A percentile compares a stretch with the other conserved stretches of the same genome.
Evolutionary conservation across 2,329 filamentous ascomycete genomes (phyloP).

Genomic region (Paecilomyces dactylethromorphus): DNA sequence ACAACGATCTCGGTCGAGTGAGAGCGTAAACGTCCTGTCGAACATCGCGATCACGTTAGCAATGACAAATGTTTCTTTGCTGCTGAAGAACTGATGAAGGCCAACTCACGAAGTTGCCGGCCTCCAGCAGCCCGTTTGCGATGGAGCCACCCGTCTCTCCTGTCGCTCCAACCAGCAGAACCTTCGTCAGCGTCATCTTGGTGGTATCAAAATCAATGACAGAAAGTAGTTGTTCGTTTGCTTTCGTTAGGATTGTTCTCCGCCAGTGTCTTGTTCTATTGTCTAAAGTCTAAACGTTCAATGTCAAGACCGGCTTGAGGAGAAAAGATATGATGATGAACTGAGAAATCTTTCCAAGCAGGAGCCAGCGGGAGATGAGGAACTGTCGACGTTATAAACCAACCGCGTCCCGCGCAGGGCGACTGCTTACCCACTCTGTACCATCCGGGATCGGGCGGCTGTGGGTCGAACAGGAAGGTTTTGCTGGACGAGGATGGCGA

Average conservation of each 20-base stretch:
- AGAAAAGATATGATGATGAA: slow-evolving; percentile 4
- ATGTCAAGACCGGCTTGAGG: slow-evolving; percentile 2
- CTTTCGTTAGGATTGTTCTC: background rate
- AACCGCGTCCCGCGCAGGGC: slow-evolving; percentile 19
- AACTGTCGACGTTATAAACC: slow-evolving; percentile 28
- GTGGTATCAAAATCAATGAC: background rate
- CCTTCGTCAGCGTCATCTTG: slow-evolving; percentile 29
- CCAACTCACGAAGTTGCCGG: slow-evolving; percentile 15
- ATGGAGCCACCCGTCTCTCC: slow-evolving; percentile 36
- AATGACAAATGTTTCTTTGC: background rate
- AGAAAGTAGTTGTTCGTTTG: background rate
- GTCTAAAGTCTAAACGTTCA: background rate
- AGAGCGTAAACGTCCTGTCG: slow-evolving; percentile 44
- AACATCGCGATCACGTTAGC: background rate
- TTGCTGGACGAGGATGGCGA: background rate
- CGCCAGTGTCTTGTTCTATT: background rate
- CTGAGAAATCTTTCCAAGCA: background rate
- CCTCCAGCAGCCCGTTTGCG: slow-evolving; percentile 28
- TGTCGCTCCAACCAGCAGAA: slow-evolving; percentile 32
- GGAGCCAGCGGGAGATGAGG: slow-evolving; percentile 15
- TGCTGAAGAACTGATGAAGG: background rate
- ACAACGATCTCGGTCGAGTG: slow-evolving; percentile 40
- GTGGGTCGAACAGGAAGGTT: slow-evolving; percentile 27
- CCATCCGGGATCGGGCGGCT: slow-evolving; percentile 18
- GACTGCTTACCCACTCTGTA: slow-evolving; percentile 25